phyloP scores from a whole-genome alignment of 306 rosid species.

The Astragalus glycyphyllos region DNA sequence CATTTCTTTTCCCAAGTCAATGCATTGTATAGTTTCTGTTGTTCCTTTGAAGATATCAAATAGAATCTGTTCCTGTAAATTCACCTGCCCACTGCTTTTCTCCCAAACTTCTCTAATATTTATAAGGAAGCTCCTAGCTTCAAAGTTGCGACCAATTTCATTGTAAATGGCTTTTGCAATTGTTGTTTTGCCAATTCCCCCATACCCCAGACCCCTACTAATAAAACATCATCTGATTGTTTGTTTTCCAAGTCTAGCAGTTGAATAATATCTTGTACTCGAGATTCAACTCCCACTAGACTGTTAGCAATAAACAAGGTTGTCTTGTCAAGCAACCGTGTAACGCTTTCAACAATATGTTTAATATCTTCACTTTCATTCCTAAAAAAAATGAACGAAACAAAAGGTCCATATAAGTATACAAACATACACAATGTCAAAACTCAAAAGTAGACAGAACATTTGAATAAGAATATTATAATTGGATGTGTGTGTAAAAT shows the following conservation, averaged over 20 bases:
- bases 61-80: constrained; percentile 34
- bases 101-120: background rate
- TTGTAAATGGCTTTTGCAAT: constrained; percentile 11
- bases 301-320: background rate
- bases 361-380: constrained; percentile 4
- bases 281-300: constrained; percentile 17
- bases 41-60: too few species aligned
- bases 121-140: constrained; percentile 6
- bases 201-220: constrained; percentile 35
- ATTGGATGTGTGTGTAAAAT: background rate
- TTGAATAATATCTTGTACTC: background rate
- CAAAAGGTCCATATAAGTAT: background rate
- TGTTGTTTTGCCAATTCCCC: constrained; percentile 24
- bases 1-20: too few species aligned
- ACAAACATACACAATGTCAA: too few species aligned
- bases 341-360: background rate
- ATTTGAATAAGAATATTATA: too few species aligned
- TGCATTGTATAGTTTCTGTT: too few species aligned
- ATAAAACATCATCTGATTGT: background rate
- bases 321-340: constrained; percentile 1
- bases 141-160: constrained; percentile 1
- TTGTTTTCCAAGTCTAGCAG: background rate
- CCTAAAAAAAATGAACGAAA: background rate
- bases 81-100: background rate
- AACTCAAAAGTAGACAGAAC: too few species aligned